These are phyloP conservation scores for Scutellaria barbata DNA, from an alignment of 257 asterid genomes.

Conservation along the genomic window DNA sequence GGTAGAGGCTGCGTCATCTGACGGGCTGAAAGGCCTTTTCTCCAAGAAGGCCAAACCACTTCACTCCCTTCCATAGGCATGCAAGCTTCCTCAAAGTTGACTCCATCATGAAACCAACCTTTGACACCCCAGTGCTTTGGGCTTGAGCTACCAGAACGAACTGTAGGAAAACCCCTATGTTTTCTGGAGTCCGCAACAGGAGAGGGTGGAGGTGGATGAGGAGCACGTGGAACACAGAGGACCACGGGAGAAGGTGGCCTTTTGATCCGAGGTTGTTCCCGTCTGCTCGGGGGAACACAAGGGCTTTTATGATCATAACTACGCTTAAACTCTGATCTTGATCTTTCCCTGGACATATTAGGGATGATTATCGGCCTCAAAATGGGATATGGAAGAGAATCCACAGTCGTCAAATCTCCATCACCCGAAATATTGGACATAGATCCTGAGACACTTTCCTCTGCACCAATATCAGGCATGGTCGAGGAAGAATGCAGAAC, in stretches of 20 bases:
- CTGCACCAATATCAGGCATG: conserved; percentile 67
- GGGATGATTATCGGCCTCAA: conserved; percentile 97
- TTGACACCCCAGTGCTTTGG: conserved; percentile 99
- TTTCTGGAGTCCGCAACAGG: conserved; percentile 90
- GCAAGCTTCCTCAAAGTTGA: conserved; percentile 83
- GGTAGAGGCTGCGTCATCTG: conserved; percentile 90
- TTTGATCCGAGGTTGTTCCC: conserved; percentile 91
- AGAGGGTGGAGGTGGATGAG: conserved; percentile 97
- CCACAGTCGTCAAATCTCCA: conserved; percentile 72
- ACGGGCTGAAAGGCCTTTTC: conserved; percentile 81
- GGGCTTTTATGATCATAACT: conserved; percentile 92
- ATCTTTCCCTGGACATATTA: conserved; percentile 87
- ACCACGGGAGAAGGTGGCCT: conserved; percentile 99
- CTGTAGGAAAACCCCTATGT: conserved; percentile 93
- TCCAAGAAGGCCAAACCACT: conserved; percentile 98
- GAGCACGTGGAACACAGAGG: conserved; percentile 98
- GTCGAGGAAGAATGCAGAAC: conserved; percentile 79
- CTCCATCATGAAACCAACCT: conserved; percentile 97
- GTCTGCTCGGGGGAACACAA: conserved; percentile 84
- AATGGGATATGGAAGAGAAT: conserved; percentile 91
- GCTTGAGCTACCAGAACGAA: conserved; percentile 99
- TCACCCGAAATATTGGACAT: conserved; percentile 69
- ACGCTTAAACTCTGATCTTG: conserved; percentile 82
- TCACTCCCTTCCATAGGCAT: conserved; percentile 87
- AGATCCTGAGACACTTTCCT: conserved; percentile 78